A percentile compares a stretch with the other conserved stretches of the same genome.
These are phyloP conservation scores for Nakaseomyces delphensis DNA, from an alignment of 1,139 yeast genomes.

Conservation along the genomic window DNA sequence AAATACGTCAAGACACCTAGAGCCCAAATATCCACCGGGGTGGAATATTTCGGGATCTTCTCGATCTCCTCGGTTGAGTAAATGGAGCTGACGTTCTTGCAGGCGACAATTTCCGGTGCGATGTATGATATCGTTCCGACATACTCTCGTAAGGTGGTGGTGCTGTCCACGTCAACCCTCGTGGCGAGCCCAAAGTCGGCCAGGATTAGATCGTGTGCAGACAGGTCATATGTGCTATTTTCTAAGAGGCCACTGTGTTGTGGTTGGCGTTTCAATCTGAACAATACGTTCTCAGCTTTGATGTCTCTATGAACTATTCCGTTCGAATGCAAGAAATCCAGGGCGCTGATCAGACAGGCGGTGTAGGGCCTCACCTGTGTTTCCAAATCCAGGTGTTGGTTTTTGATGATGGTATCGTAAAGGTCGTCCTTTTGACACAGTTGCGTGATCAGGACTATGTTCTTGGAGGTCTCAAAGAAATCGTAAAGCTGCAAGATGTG, in stretches of 20 bases:
- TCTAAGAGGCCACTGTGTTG: conserved; percentile 8
- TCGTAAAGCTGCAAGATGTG: conserved; percentile 59
- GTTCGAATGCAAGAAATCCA: conserved; percentile 60
- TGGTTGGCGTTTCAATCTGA: conserved; percentile 29
- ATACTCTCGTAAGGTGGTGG: conserved; percentile 34
- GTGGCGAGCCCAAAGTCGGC: conserved; percentile 63
- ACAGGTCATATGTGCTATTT: conserved; percentile 18
- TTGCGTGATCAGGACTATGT: conserved; percentile 56
- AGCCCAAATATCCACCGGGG: conserved; percentile 68
- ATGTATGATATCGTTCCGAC: conserved; percentile 70
- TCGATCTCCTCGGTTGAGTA: conserved; percentile 13
- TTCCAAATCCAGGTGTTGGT: conserved; percentile 40
- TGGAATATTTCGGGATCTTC: conserved; percentile 37
- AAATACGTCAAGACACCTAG: conserved; percentile 66
- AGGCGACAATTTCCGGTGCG: conserved; percentile 58
- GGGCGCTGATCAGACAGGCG: conserved; percentile 42
- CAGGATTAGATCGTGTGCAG: conserved; percentile 44
- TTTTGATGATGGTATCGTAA: conserved; percentile 47
- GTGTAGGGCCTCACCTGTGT: conserved; percentile 41
- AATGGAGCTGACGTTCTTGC: conserved; percentile 34
- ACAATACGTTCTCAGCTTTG: conserved; percentile 78
- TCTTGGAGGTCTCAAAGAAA: conserved; percentile 57
- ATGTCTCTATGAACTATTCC: conserved; percentile 79
- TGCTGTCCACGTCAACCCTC: conserved; percentile 12
- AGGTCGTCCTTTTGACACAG: conserved; percentile 62